These are phyloP conservation scores for Diplosphaera chodatii DNA, from an alignment of 139 green algal genomes.

Conservation along the genomic window DNA sequence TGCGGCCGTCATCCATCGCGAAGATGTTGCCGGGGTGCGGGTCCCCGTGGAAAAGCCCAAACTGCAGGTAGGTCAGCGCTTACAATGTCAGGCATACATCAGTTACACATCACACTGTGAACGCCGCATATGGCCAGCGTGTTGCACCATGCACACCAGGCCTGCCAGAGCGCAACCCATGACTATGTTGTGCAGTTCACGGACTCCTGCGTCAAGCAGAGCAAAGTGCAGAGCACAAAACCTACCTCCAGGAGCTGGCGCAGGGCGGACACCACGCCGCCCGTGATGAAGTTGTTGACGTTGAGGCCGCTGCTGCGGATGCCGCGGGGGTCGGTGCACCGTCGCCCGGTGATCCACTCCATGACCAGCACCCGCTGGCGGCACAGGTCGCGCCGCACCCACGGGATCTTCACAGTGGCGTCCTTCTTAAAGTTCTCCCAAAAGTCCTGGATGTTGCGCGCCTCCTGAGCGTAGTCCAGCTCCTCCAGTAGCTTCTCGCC, in stretches of 20 bases:
- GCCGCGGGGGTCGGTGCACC: constrained; percentile 74
- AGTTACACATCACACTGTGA: too few species aligned
- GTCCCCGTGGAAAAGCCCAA: constrained; percentile 98
- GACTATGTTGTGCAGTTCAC: too few species aligned
- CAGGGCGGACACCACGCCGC: constrained; percentile 87
- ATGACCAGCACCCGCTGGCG: constrained; percentile 80
- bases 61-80: too few species aligned
- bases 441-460: constrained; percentile 94
- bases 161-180: too few species aligned
- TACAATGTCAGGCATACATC: too few species aligned
- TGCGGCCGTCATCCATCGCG: constrained; percentile 90
- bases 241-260: constrained; percentile 97
- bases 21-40: constrained; percentile 96
- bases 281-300: constrained; percentile 84
- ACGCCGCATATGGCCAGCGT: too few species aligned
- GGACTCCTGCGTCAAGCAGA: too few species aligned
- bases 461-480: constrained; percentile 96
- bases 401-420: constrained; percentile 95
- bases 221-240: too few species aligned
- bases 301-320: constrained; percentile 65
- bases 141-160: too few species aligned
- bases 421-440: constrained; percentile 86
- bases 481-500: constrained; percentile 98
- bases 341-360: constrained; percentile 98
- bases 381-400: constrained; percentile 79